These are phyloP conservation scores for Zangia roseola DNA, from an alignment of 768 basidiomycete genomes.

Conservation along the genomic window DNA sequence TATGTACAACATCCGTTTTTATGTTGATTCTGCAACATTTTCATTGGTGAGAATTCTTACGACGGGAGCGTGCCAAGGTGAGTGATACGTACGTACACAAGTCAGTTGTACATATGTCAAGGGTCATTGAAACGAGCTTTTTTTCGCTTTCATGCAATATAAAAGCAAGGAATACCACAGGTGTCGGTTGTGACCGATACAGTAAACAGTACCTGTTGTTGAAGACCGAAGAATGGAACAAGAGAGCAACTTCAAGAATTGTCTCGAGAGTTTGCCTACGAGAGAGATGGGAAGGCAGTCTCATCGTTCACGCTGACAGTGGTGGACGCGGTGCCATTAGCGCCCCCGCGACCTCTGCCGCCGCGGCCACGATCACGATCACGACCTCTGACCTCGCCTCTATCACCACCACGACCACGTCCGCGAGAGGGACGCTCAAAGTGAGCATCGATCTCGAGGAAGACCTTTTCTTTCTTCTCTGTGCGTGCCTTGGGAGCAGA, in stretches of 20 bases:
- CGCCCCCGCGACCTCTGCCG: slow-evolving; percentile 43
- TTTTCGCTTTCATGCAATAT: slow-evolving; percentile 17
- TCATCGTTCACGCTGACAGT: slow-evolving; percentile 77
- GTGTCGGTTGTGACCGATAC: slow-evolving; percentile 8
- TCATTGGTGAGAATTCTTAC: slow-evolving; percentile 2
- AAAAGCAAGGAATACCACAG: slow-evolving; percentile 5
- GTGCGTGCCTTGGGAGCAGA: slow-evolving; percentile 59
- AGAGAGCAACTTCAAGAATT: slow-evolving; percentile 2
- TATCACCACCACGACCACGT: slow-evolving; percentile 46
- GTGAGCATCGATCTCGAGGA: slow-evolving; percentile 87
- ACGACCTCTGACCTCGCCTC: slow-evolving; percentile 50
- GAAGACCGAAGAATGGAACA: slow-evolving; percentile 5
- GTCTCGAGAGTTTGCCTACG: slow-evolving; percentile 34
- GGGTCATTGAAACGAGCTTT: background rate
- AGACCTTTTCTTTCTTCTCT: slow-evolving; percentile 90
- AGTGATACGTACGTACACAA: slow-evolving; percentile 13
- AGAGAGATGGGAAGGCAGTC: slow-evolving; percentile 86
- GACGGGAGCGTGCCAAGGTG: background rate
- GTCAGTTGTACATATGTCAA: slow-evolving; percentile 8
- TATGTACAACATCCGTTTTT: background rate
- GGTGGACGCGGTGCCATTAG: slow-evolving; percentile 37
- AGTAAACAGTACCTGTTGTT: slow-evolving; percentile 14
- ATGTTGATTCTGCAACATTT: background rate
- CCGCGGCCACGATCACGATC: slow-evolving; percentile 43
- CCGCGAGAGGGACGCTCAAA: slow-evolving; percentile 81